phyloP scores from a whole-genome alignment of 306 rosid species.

The Pueraria montana region DNA sequence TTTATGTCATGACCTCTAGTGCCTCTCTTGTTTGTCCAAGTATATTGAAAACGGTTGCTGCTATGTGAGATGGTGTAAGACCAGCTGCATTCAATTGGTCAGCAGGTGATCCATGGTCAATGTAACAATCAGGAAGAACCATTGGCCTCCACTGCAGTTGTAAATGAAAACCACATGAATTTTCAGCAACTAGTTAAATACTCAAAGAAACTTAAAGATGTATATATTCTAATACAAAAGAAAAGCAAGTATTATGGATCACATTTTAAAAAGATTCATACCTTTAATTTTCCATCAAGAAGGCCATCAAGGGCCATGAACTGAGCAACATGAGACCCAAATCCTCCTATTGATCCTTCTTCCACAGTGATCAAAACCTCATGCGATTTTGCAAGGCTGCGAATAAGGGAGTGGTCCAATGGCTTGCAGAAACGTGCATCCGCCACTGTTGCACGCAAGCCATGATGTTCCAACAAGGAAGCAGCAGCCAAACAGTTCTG shows the following conservation, averaged over 20 bases:
- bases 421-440: conserved; percentile 88
- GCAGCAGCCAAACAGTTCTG: conserved; percentile 83
- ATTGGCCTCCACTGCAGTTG: conserved; percentile 90
- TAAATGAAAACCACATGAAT: conserved; percentile 16
- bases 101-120: conserved; percentile 80
- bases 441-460: conserved; percentile 65
- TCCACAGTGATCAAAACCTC: conserved; percentile 83
- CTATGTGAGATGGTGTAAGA: conserved; percentile 84
- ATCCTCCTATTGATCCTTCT: conserved; percentile 97
- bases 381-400: conserved; percentile 79
- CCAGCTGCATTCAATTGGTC: conserved; percentile 79
- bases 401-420: conserved; percentile 74
- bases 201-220: conserved; percentile 9
- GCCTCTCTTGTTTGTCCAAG: conserved; percentile 89
- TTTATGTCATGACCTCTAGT: conserved; percentile 64
- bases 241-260: not conserved
- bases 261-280: not conserved
- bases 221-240: not conserved
- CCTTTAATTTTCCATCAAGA: conserved; percentile 65
- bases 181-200: conserved; percentile 11
- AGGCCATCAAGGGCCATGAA: conserved; percentile 94
- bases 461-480: conserved; percentile 58
- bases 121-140: conserved; percentile 84
- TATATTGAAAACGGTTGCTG: conserved; percentile 81
- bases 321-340: conserved; percentile 94